phyloP scores from a whole-genome alignment of 2,329 filamentous ascomycete species.

The Aureobasidium zeae region DNA sequence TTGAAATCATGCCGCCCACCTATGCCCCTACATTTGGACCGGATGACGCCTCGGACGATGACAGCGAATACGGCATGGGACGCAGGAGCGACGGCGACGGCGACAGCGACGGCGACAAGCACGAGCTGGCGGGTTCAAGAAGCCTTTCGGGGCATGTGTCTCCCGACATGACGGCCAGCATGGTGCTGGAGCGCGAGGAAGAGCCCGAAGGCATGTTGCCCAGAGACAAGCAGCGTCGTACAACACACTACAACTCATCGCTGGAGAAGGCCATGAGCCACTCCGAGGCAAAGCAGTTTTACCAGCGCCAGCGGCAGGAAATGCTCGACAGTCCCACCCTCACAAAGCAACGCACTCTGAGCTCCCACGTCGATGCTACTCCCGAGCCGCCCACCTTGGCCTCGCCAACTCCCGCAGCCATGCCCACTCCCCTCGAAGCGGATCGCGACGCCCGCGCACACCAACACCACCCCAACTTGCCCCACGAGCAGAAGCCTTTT shows the following conservation, averaged over 20 bases:
- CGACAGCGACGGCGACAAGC: background rate
- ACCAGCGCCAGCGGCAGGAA: slow-evolving; percentile 74
- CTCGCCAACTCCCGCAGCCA: slow-evolving; percentile 22
- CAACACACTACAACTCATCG: slow-evolving; percentile 86
- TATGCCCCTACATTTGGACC: slow-evolving; percentile 11
- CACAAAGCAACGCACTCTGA: slow-evolving; percentile 37
- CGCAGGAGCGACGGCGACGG: background rate
- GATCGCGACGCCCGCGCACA: slow-evolving; percentile 43
- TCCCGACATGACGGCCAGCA: slow-evolving; percentile 8
- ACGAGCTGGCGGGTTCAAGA: background rate
- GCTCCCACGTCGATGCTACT: slow-evolving; percentile 32
- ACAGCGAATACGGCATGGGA: slow-evolving; percentile 5
- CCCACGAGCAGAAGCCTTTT: slow-evolving; percentile 48
- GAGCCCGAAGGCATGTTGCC: slow-evolving; percentile 33
- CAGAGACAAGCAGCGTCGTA: slow-evolving; percentile 52
- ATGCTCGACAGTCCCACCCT: slow-evolving; percentile 36
- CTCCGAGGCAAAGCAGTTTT: slow-evolving; percentile 90
- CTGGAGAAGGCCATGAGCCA: slow-evolving; percentile 92
- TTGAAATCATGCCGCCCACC: slow-evolving; percentile 8
- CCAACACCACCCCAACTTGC: slow-evolving; percentile 40
- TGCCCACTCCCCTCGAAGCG: slow-evolving; percentile 33
- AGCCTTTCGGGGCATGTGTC: slow-evolving; percentile 5
- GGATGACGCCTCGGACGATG: slow-evolving; percentile 8
- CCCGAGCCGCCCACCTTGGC: slow-evolving; percentile 25
- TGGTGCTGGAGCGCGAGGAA: slow-evolving; percentile 19